A percentile compares a stretch with the other conserved stretches of the same genome.
Evolutionary conservation across 2,329 filamentous ascomycete species (phyloP).

Genomic region (Phyllosticta citrichinensis): DNA sequence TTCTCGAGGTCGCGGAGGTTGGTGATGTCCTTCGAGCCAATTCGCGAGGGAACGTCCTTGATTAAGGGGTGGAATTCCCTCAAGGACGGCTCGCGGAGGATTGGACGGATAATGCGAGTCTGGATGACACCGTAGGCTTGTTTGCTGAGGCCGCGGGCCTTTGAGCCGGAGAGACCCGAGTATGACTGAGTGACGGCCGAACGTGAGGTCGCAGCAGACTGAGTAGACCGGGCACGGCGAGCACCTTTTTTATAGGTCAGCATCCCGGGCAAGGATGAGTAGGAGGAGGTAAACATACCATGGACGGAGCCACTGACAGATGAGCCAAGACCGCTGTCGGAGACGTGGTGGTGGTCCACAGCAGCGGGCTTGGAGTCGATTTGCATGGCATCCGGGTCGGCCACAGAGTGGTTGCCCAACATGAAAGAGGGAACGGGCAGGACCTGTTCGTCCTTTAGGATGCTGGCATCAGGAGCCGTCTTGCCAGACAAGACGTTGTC

Average conservation of each 20-base stretch:
- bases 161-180: constrained; percentile 28
- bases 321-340: constrained; percentile 81
- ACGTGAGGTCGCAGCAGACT: constrained; percentile 26
- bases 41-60: constrained; percentile 66
- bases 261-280: constrained; percentile 13
- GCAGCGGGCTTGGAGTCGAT: constrained; percentile 31
- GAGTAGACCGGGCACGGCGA: constrained; percentile 22
- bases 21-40: constrained; percentile 74
- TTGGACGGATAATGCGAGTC: constrained; percentile 64
- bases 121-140: constrained; percentile 69
- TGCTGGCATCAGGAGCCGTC: constrained; percentile 22
- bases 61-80: constrained; percentile 76
- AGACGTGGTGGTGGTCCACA: constrained; percentile 53
- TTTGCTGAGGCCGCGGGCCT: constrained; percentile 53
- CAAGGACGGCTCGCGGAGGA: constrained; percentile 61
- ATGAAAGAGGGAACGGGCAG: constrained; percentile 38
- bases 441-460: constrained; percentile 39
- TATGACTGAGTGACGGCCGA: constrained; percentile 37
- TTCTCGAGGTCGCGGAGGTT: constrained; percentile 92
- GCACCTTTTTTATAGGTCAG: constrained; percentile 30
- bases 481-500: constrained; percentile 33
- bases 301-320: constrained; percentile 55
- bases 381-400: constrained; percentile 28
- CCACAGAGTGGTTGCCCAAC: constrained; percentile 25
- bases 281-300: constrained; percentile 24